Percentiles rank a stretch among this genome's conserved stretches.
Conservation (phyloP, 1,139 yeast species). For the Taiozyma sp. region DNA sequence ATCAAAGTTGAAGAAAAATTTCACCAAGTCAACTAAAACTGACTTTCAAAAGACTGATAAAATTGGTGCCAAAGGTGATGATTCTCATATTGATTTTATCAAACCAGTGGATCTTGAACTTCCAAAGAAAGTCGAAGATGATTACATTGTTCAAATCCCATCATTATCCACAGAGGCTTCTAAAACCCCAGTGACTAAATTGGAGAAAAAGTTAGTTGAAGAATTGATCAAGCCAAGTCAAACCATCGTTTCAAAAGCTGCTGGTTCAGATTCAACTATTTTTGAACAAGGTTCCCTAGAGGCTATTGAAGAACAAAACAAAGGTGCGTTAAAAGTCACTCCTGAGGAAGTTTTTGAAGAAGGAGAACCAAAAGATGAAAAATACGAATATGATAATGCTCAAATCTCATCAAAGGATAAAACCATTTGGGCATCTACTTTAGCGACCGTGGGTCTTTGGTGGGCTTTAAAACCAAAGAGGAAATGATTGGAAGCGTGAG, state of each 20-base stretch:
- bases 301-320: slow-evolving; percentile 11
- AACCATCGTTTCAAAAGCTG: slow-evolving; percentile 21
- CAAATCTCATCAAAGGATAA: slow-evolving; percentile 16
- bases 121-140: slow-evolving; percentile 34
- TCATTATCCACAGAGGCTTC: slow-evolving; percentile 49
- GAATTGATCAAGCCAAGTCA: slow-evolving; percentile 20
- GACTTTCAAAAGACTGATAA: slow-evolving; percentile 12
- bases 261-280: slow-evolving; percentile 19
- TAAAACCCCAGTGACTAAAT: slow-evolving; percentile 37
- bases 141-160: slow-evolving; percentile 50
- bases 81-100: slow-evolving; percentile 23
- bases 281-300: slow-evolving; percentile 17
- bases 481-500: background rate
- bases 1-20: background rate
- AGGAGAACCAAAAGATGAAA: slow-evolving; percentile 7
- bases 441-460: slow-evolving; percentile 21
- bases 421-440: slow-evolving; percentile 13
- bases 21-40: background rate
- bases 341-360: slow-evolving; percentile 8
- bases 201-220: slow-evolving; percentile 21
- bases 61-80: slow-evolving; percentile 20
- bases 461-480: slow-evolving; percentile 17
- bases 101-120: slow-evolving; percentile 22
- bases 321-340: slow-evolving; percentile 5
- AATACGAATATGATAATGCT: slow-evolving; percentile 19